phyloP scores from a whole-genome alignment of 1,284 basidiomycete genomes.

The Singerocomus rubriflavus region DNA sequence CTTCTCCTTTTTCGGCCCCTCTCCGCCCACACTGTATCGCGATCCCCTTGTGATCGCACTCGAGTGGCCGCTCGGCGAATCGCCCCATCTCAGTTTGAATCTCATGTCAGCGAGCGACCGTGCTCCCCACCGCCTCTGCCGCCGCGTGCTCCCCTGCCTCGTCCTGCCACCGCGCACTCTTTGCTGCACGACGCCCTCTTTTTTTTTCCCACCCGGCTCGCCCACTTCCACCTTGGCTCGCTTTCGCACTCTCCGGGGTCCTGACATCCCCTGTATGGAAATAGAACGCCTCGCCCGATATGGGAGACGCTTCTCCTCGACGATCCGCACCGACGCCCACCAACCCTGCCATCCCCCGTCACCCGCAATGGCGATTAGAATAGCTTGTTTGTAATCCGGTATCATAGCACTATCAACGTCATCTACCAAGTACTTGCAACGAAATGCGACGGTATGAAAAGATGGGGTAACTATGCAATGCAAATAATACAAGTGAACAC shows the following conservation, averaged over 20 bases:
- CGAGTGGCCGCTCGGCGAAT: slow-evolving; percentile 36
- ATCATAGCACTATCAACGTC: slow-evolving; percentile 30
- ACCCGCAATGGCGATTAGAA: slow-evolving; percentile 26
- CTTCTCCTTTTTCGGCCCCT: slow-evolving; percentile 24
- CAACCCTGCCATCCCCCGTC: slow-evolving; percentile 7
- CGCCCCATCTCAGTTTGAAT: slow-evolving; percentile 30
- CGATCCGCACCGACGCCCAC: slow-evolving; percentile 32
- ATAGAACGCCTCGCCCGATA: slow-evolving; percentile 22
- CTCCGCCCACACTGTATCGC: slow-evolving; percentile 32
- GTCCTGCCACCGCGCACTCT: slow-evolving; percentile 25
- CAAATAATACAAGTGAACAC: slow-evolving; percentile 36
- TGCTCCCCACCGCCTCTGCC: slow-evolving; percentile 18
- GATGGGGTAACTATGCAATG: slow-evolving; percentile 27
- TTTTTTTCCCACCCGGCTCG: slow-evolving; percentile 22
- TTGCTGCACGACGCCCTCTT: slow-evolving; percentile 23
- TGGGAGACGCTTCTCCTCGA: slow-evolving; percentile 19
- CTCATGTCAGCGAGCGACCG: slow-evolving; percentile 31
- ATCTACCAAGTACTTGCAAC: slow-evolving; percentile 28
- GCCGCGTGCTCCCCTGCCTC: slow-evolving; percentile 20
- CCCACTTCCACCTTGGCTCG: slow-evolving; percentile 29
- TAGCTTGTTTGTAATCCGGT: slow-evolving; percentile 29
- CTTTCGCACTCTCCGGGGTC: slow-evolving; percentile 33
- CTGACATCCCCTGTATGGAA: slow-evolving; percentile 20
- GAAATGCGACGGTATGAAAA: slow-evolving; percentile 20
- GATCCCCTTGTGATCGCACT: slow-evolving; percentile 34